Percentiles rank a stretch among this genome's conserved stretches.
Conservation (phyloP, 2,329 filamentous ascomycete species). For the Knoxdaviesia proteae region DNA sequence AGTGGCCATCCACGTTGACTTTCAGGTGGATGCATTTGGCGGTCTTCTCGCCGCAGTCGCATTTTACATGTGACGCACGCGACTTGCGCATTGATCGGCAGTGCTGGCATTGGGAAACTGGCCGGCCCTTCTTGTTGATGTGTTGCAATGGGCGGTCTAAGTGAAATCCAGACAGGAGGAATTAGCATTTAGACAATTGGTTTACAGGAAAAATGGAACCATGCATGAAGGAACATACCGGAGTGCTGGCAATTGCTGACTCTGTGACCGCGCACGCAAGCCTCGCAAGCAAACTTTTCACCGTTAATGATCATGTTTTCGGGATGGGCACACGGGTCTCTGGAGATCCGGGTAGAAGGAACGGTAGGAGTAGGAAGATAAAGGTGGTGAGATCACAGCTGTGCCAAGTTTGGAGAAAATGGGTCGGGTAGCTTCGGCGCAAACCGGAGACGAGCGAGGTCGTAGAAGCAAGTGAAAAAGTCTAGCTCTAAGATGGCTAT, state of each 20-base stretch:
- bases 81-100: constrained; percentile 93
- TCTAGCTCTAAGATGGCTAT: no score
- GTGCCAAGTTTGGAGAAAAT: no score
- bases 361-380: not conserved
- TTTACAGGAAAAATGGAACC: no score
- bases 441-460: no score
- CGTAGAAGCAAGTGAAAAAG: no score
- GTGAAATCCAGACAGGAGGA: not conserved
- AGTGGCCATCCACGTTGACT: constrained; percentile 34
- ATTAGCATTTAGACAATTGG: not conserved
- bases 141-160: constrained; percentile 77
- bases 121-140: constrained; percentile 94
- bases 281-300: constrained; percentile 95
- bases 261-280: constrained; percentile 93
- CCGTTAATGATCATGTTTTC: constrained; percentile 64
- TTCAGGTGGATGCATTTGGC: constrained; percentile 45
- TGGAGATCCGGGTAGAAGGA: not conserved
- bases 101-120: constrained; percentile 93
- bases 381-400: not conserved
- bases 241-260: constrained; percentile 96
- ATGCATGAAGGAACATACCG: constrained; percentile 38
- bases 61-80: constrained; percentile 83
- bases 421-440: no score
- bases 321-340: not conserved
- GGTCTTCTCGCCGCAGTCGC: constrained; percentile 88